Percentiles rank a stretch among this genome's conserved stretches.
Conservation (phyloP, 2,329 filamentous ascomycete genomes). For the Blastomyces gilchristii region DNA sequence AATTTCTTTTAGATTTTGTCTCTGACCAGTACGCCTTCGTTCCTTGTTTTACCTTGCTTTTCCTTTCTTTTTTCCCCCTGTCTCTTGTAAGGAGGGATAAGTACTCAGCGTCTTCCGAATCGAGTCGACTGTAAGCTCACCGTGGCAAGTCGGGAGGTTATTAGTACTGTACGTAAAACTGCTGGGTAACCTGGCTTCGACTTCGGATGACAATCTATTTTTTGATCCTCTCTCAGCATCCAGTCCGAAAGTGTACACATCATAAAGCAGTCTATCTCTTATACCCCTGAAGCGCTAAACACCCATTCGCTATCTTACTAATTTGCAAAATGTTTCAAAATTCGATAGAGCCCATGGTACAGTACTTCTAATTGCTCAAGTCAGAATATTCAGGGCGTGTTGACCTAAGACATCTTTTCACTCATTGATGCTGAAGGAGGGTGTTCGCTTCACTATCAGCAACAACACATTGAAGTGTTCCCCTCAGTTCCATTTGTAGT, state of each 20-base stretch:
- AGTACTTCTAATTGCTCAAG: not conserved
- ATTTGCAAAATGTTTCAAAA: not conserved
- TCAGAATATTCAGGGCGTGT: not conserved
- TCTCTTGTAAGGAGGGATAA: not conserved
- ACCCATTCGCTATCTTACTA: not conserved
- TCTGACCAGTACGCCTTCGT: too few species aligned
- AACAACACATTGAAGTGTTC: not conserved
- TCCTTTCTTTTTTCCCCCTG: not conserved
- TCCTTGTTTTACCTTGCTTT: not conserved
- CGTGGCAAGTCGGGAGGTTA: not conserved
- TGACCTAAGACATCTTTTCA: not conserved
- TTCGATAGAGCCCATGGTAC: not conserved
- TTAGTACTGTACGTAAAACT: not conserved
- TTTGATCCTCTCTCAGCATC: not conserved
- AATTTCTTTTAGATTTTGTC: not conserved
- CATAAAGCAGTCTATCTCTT: not conserved
- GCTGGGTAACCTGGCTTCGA: not conserved
- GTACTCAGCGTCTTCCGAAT: not conserved
- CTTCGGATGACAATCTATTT: not conserved
- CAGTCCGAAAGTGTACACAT: not conserved
- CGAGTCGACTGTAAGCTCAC: not conserved
- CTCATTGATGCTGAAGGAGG: not conserved
- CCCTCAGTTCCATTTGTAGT: not conserved
- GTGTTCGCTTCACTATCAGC: not conserved
- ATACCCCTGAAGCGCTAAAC: not conserved